Evolutionary conservation across 1,284 basidiomycete genomes (phyloP).

Genomic region (Rhodotorula mucilaginosa): DNA sequence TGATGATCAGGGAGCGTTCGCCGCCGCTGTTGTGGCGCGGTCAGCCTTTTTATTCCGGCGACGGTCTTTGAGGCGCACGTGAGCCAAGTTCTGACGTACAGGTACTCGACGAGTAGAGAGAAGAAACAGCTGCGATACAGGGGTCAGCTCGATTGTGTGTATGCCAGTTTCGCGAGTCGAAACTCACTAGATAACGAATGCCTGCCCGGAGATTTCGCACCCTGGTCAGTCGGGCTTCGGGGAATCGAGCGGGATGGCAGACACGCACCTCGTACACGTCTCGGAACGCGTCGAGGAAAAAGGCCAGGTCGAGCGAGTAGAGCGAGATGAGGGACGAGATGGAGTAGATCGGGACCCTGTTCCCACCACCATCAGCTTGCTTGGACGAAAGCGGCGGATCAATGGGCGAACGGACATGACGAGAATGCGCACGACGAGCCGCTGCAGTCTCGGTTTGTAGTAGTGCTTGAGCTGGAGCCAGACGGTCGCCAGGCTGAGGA

Average conservation of each 20-base stretch:
- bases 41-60: neutral
- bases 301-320: constrained; percentile 90
- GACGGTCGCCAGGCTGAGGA: constrained; percentile 78
- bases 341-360: constrained; percentile 80
- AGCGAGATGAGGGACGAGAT: constrained; percentile 88
- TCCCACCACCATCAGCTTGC: neutral
- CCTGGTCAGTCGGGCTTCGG: neutral
- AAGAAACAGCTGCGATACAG: constrained; percentile 46
- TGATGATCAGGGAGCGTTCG: constrained; percentile 84
- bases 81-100: constrained; percentile 3
- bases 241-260: too few relatives aligned
- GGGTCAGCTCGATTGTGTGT: too few relatives aligned
- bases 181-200: constrained; percentile 85
- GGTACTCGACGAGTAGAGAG: constrained; percentile 49
- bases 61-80: constrained; percentile 51
- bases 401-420: constrained; percentile 61
- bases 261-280: constrained; percentile 88
- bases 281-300: constrained; percentile 90
- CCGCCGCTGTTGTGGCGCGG: constrained; percentile 70
- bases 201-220: constrained; percentile 54
- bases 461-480: constrained; percentile 76
- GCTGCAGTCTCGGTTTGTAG: constrained; percentile 50
- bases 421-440: constrained; percentile 94
- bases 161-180: constrained; percentile 63
- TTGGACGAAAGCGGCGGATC: too few relatives aligned